Percentiles rank a stretch among this genome's conserved stretches.
Conservation (phyloP, 805 yeast species). For the Zygotorulaspora florentina region DNA sequence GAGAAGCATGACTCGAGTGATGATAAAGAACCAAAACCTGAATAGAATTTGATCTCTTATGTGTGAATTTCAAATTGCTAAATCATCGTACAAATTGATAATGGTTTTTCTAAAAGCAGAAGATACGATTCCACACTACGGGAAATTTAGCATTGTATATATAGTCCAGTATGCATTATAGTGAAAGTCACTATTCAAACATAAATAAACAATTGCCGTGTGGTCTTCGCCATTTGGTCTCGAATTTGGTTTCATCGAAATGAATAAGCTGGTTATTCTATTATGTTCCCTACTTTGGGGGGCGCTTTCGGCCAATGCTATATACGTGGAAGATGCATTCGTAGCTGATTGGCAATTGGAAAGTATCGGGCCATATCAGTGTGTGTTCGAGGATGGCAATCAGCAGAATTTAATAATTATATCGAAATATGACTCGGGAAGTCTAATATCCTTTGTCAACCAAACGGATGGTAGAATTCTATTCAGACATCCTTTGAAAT, state of each 20-base stretch:
- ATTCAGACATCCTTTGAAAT: conserved; percentile 33
- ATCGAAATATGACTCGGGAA: conserved; percentile 21
- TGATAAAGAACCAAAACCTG: conserved; percentile 8
- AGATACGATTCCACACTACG: too few species aligned
- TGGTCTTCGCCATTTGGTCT: not conserved
- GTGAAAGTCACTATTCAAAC: too few species aligned
- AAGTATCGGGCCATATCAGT: conserved; percentile 41
- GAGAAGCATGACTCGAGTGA: conserved; percentile 6
- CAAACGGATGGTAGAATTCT: conserved; percentile 32
- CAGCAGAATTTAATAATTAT: conserved; percentile 25
- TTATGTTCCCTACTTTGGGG: conserved; percentile 4
- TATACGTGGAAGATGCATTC: conserved; percentile 51
- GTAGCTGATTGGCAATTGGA: conserved; percentile 51
- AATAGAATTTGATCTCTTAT: not conserved
- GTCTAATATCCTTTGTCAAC: conserved; percentile 36
- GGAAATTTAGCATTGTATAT: not conserved
- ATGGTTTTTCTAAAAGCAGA: not conserved
- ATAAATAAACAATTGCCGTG: too few species aligned
- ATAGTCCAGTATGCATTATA: not conserved
- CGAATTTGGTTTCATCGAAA: not conserved
- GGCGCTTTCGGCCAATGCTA: conserved; percentile 24
- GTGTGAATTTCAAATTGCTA: not conserved
- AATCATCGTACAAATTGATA: not conserved
- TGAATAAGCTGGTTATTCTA: not conserved
- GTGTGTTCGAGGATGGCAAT: conserved; percentile 18